Evolutionary conservation across 495 filamentous ascomycete genomes (phyloP).

Genomic region (Penicillium paradoxum): DNA sequence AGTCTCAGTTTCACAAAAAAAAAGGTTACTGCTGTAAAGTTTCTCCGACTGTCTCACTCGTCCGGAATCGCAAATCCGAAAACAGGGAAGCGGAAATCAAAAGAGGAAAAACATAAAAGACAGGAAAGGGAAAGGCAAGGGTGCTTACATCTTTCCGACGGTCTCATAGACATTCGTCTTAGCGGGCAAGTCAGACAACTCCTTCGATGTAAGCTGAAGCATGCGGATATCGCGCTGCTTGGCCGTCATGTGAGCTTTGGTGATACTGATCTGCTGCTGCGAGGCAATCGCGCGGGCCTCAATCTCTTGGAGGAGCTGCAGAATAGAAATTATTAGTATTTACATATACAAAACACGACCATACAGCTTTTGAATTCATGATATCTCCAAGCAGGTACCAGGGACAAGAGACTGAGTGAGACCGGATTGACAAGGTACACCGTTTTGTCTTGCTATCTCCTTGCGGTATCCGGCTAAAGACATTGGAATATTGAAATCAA

Average conservation of each 20-base stretch:
- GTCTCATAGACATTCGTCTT: conserved; percentile 88
- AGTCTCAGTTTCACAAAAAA: not conserved
- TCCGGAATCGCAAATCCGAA: not conserved
- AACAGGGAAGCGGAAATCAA: not conserved
- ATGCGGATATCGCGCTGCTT: conserved; percentile 89
- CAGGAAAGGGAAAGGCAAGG: conserved; percentile 2
- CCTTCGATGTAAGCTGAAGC: conserved; percentile 79
- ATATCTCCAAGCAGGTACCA: not conserved
- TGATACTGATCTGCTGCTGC: conserved; percentile 86
- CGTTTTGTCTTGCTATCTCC: not conserved
- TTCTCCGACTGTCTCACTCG: not conserved
- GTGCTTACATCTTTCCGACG: conserved; percentile 87
- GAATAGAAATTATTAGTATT: conserved; percentile 9
- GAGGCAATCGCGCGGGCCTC: conserved; percentile 80
- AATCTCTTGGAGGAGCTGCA: conserved; percentile 87
- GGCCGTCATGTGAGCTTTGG: conserved; percentile 74
- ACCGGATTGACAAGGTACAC: not conserved
- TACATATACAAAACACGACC: not conserved
- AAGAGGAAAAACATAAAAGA: not conserved
- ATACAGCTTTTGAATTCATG: not conserved
- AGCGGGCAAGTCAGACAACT: conserved; percentile 70
- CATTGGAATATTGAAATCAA: not conserved
- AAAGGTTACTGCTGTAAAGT: not conserved
- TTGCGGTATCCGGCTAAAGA: not conserved
- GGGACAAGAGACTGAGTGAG: not conserved